Percentiles rank a stretch among this genome's conserved stretches.
phyloP scores from a whole-genome alignment of 371 early-diverging fungal genomes.

The Coemansia sp. region DNA sequence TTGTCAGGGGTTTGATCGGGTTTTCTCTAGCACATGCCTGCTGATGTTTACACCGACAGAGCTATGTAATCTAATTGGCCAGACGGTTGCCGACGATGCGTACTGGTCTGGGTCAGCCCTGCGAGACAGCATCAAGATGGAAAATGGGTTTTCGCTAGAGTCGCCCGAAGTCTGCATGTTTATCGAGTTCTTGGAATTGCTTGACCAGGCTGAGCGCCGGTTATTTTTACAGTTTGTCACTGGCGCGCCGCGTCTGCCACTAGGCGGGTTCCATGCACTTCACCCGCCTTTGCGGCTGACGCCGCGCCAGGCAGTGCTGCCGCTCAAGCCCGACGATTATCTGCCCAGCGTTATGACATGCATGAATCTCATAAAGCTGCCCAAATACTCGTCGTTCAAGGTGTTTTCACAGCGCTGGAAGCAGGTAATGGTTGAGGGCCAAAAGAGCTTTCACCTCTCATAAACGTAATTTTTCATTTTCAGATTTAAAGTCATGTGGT shows the following conservation, averaged over 20 bases:
- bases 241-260: slow-evolving; percentile 87
- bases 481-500: slow-evolving; percentile 11
- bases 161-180: slow-evolving; percentile 69
- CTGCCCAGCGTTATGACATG: slow-evolving; percentile 97
- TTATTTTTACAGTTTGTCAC: slow-evolving; percentile 88
- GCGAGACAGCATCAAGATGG: slow-evolving; percentile 71
- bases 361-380: slow-evolving; percentile 91
- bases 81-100: slow-evolving; percentile 59
- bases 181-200: slow-evolving; percentile 64
- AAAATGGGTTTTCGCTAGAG: slow-evolving; percentile 81
- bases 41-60: slow-evolving; percentile 70
- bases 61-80: slow-evolving; percentile 67
- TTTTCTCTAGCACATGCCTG: slow-evolving; percentile 72
- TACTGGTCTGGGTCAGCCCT: slow-evolving; percentile 76
- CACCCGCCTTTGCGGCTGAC: slow-evolving; percentile 87
- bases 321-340: slow-evolving; percentile 72
- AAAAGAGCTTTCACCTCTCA: slow-evolving; percentile 79
- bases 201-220: slow-evolving; percentile 64
- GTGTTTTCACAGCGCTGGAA: slow-evolving; percentile 65
- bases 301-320: slow-evolving; percentile 68
- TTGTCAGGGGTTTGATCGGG: slow-evolving; percentile 72
- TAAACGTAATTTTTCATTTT: slow-evolving; percentile 29
- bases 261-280: slow-evolving; percentile 82
- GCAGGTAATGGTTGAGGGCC: slow-evolving; percentile 83
- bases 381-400: slow-evolving; percentile 73